phyloP scores from a whole-genome alignment of 331 rosid genomes.

The Acacia concinna region DNA sequence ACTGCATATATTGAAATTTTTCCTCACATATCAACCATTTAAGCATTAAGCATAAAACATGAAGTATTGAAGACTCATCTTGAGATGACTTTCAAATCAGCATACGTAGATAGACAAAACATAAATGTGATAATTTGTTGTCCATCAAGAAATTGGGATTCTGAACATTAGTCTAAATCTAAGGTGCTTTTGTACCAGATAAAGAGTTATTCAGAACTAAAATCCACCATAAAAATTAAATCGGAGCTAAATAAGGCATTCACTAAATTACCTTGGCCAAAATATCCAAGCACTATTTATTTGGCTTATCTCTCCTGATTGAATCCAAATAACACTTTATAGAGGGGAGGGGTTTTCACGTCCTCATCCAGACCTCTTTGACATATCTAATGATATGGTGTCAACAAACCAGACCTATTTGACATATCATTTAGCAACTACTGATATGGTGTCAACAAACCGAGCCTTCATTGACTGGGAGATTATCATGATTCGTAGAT shows the following conservation, averaged over 20 bases:
- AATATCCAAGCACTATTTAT: slow-evolving; percentile 2
- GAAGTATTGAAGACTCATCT: neutral
- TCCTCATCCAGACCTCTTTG: neutral
- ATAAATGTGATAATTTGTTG: slow-evolving; percentile 1
- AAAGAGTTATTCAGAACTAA: slow-evolving; percentile 1
- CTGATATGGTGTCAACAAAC: neutral
- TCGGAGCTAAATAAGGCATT: slow-evolving; percentile 10
- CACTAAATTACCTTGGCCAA: slow-evolving; percentile 9
- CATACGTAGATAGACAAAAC: neutral
- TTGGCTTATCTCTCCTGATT: neutral
- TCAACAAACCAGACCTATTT: neutral
- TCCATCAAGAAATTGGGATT: slow-evolving; percentile 15
- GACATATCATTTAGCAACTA: neutral
- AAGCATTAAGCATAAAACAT: slow-evolving; percentile 5
- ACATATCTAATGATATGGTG: neutral
- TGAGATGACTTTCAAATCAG: slow-evolving; percentile 16
- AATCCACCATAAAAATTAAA: slow-evolving; percentile 19
- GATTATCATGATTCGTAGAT: neutral
- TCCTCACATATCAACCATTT: slow-evolving; percentile 39
- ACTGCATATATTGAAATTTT: slow-evolving; percentile 55
- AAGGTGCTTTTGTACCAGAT: slow-evolving; percentile 1
- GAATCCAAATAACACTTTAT: neutral
- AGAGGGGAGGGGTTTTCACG: neutral
- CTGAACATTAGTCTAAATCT: neutral
- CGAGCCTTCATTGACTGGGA: neutral